These are phyloP conservation scores for Lachancea fermentati DNA, from an alignment of 805 yeast species.

Conservation along the genomic window DNA sequence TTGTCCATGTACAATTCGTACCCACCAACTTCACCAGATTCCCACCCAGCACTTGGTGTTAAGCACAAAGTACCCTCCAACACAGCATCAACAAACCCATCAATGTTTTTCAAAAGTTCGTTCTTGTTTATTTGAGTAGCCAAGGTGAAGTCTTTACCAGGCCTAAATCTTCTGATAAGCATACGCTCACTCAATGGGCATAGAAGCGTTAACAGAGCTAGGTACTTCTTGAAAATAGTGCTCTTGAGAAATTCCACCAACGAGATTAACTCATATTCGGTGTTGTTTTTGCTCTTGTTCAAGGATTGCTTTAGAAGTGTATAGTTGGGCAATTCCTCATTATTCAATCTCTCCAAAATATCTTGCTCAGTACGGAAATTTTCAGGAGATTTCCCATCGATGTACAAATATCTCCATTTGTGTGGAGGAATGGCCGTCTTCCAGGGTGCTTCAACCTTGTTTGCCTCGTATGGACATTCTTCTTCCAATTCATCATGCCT, in stretches of 20 bases:
- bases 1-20: constrained; percentile 86
- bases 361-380: constrained; percentile 28
- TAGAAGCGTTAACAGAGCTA: constrained; percentile 55
- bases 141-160: constrained; percentile 87
- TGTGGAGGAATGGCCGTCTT: constrained; percentile 90
- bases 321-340: constrained; percentile 56
- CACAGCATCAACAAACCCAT: constrained; percentile 38
- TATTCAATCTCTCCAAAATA: constrained; percentile 29
- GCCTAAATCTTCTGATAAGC: constrained; percentile 81
- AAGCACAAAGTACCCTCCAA: constrained; percentile 78
- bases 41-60: constrained; percentile 83
- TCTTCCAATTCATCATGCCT: constrained; percentile 57
- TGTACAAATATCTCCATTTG: constrained; percentile 78
- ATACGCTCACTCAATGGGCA: constrained; percentile 60
- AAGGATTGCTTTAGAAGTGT: constrained; percentile 26
- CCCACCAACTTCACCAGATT: constrained; percentile 86
- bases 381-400: constrained; percentile 54
- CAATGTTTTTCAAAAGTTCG: constrained; percentile 32
- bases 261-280: constrained; percentile 39
- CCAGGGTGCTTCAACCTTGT: constrained; percentile 71
- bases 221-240: constrained; percentile 61
- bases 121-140: constrained; percentile 57
- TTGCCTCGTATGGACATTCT: constrained; percentile 49
- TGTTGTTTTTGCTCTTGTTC: constrained; percentile 28
- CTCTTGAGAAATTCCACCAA: constrained; percentile 57